Base-by-base conservation (phyloP, 805 yeast genomes). In the Saccharomycopsis vini region DNA sequence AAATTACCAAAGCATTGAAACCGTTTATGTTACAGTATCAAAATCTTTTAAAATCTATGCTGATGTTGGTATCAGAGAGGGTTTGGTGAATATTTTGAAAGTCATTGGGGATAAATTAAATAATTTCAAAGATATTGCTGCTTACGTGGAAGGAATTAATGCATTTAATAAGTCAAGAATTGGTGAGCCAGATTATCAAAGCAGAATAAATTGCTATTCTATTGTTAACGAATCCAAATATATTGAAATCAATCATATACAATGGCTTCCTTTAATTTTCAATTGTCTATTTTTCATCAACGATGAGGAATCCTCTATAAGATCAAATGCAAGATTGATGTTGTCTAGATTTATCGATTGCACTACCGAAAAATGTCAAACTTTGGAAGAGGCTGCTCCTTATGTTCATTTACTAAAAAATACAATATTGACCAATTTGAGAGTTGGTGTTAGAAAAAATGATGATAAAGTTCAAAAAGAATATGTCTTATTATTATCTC, bases 191-290 rank as follows among this genome's bases (percentile, higher is more conserved):
- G 95, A 92, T 61, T 90, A 80, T 59, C 90, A 79, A 46, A 72
- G 73, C 43, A 71, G 95, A 48, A 64, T 90, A 37, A 65, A 69
- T 3, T 85, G 90, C 0, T 46, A 28, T 39, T 23, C 39, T 5
- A 18, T 7, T 10, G 15, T 49, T 7, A 83, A 77, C 53, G 92
- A 85, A 47, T 59, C 58, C 1, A 51, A 62, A 3, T 84, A 71
- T 55, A 9, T 41, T 4, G 47, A 56, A 0, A 61, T 83, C 2
- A 56, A 73, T 0, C 64, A 73, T 1, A 35, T 61, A 2, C 86
- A 86, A 53, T 92, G 97, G 97, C 51, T 74, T 7, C 96, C 96
- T 2, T 54, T 92, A 3, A 45, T 92, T 18, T 73, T 81, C 57
- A 75, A 78, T 43, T 68, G 78, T 45, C 66, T 92, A 32, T 87